A percentile compares a stretch with the other conserved stretches of the same genome.
Evolutionary conservation across 495 filamentous ascomycete species (phyloP).

Genomic region (Symbiotaphrina buchneri): DNA sequence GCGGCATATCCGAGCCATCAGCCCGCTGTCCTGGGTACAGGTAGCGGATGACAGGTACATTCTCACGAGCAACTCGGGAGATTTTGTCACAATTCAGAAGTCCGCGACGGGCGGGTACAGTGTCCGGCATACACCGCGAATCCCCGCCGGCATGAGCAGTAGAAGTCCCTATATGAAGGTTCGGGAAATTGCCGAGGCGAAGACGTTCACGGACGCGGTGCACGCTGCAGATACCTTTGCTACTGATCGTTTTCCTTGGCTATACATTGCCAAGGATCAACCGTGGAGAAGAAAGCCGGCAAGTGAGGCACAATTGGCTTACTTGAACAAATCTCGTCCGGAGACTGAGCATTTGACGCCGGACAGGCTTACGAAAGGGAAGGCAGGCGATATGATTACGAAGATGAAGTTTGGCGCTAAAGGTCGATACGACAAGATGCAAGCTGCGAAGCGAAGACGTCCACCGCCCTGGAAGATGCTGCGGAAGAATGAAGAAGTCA

Average conservation of each 20-base stretch:
- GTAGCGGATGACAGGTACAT: slow-evolving; percentile 40
- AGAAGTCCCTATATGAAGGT: slow-evolving; percentile 41
- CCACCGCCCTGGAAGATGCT: slow-evolving; percentile 18
- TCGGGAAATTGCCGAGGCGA: slow-evolving; percentile 32
- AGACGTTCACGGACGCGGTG: slow-evolving; percentile 45
- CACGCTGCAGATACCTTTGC: slow-evolving; percentile 72
- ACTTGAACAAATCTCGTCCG: slow-evolving; percentile 44
- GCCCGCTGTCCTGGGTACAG: slow-evolving; percentile 58
- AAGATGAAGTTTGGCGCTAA: slow-evolving; percentile 69
- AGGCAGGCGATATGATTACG: slow-evolving; percentile 80
- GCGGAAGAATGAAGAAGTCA: slow-evolving; percentile 27
- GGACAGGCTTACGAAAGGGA: slow-evolving; percentile 47
- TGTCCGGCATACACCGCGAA: slow-evolving; percentile 8
- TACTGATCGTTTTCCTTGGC: slow-evolving; percentile 28
- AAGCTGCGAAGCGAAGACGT: slow-evolving; percentile 22
- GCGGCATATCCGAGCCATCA: slow-evolving; percentile 52
- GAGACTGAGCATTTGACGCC: slow-evolving; percentile 28
- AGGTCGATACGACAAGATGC: slow-evolving; percentile 34
- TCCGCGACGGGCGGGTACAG: slow-evolving; percentile 2
- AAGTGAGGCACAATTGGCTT: slow-evolving; percentile 40
- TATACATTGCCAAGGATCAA: slow-evolving; percentile 30
- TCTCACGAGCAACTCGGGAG: slow-evolving; percentile 29
- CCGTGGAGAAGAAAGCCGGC: slow-evolving; percentile 47
- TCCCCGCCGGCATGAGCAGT: slow-evolving; percentile 1
- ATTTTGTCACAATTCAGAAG: slow-evolving; percentile 39